These are phyloP conservation scores for Coniella vitis DNA, from an alignment of 2,329 filamentous ascomycete genomes.

Conservation along the genomic window DNA sequence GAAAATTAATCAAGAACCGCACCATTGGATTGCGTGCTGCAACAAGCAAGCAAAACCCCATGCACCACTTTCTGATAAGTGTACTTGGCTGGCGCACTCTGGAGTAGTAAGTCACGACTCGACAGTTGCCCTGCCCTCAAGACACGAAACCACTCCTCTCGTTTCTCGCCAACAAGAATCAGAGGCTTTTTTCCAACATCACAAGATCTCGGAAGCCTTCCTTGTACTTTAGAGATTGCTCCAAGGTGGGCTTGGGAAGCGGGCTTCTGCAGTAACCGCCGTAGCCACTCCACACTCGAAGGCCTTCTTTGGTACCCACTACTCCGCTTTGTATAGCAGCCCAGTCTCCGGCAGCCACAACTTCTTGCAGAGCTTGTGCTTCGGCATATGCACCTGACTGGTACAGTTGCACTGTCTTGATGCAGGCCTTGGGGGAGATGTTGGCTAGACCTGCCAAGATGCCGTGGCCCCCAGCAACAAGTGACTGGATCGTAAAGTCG, in stretches of 20 bases:
- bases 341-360: slow-evolving; percentile 65
- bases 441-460: slow-evolving; percentile 69
- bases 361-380: slow-evolving; percentile 57
- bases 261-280: slow-evolving; percentile 46
- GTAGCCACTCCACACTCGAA: slow-evolving; percentile 62
- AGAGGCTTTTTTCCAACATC: slow-evolving; percentile 43
- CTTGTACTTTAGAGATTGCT: slow-evolving; percentile 45
- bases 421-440: slow-evolving; percentile 60
- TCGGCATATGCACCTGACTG: slow-evolving; percentile 49
- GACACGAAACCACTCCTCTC: too few species aligned
- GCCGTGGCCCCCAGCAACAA: slow-evolving; percentile 63
- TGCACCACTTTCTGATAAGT: too few species aligned
- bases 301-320: slow-evolving; percentile 62
- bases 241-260: slow-evolving; percentile 42
- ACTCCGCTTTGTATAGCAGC: slow-evolving; percentile 65
- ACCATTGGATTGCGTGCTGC: too few species aligned
- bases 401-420: slow-evolving; percentile 55
- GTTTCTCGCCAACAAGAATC: slow-evolving; percentile 11
- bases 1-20: too few species aligned
- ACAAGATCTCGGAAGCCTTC: slow-evolving; percentile 49
- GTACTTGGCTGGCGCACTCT: too few species aligned
- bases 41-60: too few species aligned
- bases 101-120: too few species aligned
- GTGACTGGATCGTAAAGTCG: slow-evolving; percentile 64
- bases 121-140: too few species aligned